Evolutionary conservation across 2,329 filamentous ascomycete species (phyloP).

Genomic region (Colletotrichum liaoningense): DNA sequence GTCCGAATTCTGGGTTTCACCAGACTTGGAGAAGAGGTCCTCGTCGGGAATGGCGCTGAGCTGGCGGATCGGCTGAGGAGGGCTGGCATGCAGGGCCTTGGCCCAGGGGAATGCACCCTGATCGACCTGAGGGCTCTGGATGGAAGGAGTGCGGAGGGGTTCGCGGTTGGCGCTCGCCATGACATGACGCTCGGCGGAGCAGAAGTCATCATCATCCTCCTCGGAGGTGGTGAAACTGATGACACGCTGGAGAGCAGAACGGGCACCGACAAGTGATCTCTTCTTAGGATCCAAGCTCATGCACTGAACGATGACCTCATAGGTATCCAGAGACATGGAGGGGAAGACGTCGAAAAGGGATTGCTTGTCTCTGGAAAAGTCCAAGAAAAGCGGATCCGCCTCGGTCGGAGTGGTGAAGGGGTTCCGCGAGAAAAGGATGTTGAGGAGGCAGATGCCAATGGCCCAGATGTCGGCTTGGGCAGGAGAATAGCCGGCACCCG

Average conservation of each 20-base stretch:
- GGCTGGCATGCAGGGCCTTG: slow-evolving; percentile 84
- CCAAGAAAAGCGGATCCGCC: slow-evolving; percentile 91
- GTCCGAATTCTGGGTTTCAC: slow-evolving; percentile 67
- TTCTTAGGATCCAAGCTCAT: slow-evolving; percentile 92
- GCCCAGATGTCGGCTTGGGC: slow-evolving; percentile 97
- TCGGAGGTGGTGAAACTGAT: slow-evolving; percentile 95
- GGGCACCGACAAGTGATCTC: slow-evolving; percentile 83
- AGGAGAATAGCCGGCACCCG: slow-evolving; percentile 88
- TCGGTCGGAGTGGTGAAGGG: slow-evolving; percentile 92
- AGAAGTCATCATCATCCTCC: slow-evolving; percentile 93
- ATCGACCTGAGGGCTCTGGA: slow-evolving; percentile 87
- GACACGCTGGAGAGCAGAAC: slow-evolving; percentile 81
- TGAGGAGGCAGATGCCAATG: slow-evolving; percentile 94
- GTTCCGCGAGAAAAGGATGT: slow-evolving; percentile 96
- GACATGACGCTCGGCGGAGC: slow-evolving; percentile 80
- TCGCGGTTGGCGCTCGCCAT: slow-evolving; percentile 91
- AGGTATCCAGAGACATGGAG: slow-evolving; percentile 98
- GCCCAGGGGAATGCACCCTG: slow-evolving; percentile 93
- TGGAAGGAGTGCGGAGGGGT: slow-evolving; percentile 93
- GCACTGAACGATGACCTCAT: slow-evolving; percentile 90
- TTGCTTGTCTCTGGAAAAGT: slow-evolving; percentile 93
- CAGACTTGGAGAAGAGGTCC: slow-evolving; percentile 86
- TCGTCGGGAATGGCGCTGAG: slow-evolving; percentile 89
- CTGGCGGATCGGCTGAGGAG: slow-evolving; percentile 79
- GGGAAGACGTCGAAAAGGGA: slow-evolving; percentile 98